Percentiles rank a stretch among this genome's conserved stretches.
Conservation (phyloP, 2,329 filamentous ascomycete species). For the Neocucurbitaria cava region DNA sequence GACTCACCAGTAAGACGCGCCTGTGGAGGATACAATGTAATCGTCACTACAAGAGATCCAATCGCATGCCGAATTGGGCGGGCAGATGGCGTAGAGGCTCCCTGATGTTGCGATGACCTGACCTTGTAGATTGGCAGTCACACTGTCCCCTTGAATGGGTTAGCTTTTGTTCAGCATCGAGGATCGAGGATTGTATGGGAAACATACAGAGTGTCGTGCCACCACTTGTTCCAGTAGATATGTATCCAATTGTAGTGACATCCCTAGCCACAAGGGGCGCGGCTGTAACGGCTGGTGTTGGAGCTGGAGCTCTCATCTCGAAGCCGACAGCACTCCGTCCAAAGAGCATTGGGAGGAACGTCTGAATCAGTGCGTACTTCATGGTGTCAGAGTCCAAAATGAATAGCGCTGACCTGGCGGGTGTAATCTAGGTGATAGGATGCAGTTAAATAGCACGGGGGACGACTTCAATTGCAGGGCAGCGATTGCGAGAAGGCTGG, state of each 20-base stretch:
- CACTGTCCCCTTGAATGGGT: slow-evolving; percentile 12
- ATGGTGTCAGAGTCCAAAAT: background rate
- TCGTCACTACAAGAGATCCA: slow-evolving; percentile 16
- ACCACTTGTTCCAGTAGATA: slow-evolving; percentile 6
- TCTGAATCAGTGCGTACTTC: slow-evolving; percentile 2
- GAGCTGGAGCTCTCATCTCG: slow-evolving; percentile 11
- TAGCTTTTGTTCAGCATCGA: background rate
- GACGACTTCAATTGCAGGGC: background rate
- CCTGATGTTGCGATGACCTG: slow-evolving; percentile 12
- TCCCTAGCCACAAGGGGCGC: slow-evolving; percentile 9
- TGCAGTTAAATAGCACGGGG: background rate
- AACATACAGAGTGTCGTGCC: slow-evolving; percentile 18
- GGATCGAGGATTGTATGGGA: background rate
- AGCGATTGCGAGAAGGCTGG: background rate
- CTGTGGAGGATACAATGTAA: slow-evolving; percentile 5
- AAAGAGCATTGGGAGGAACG: slow-evolving; percentile 7
- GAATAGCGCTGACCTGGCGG: background rate
- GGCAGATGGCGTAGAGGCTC: slow-evolving; percentile 12
- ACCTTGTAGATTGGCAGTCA: slow-evolving; percentile 12
- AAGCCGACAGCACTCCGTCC: slow-evolving; percentile 3
- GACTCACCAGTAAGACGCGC: too few species aligned
- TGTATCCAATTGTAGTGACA: slow-evolving; percentile 17
- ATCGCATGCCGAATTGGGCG: slow-evolving; percentile 5
- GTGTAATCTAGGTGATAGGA: background rate
- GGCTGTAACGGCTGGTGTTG: slow-evolving; percentile 9